Evolutionary conservation across 345 rosid species (phyloP), one percentile per base, ranked within the genome.

Genomic region (Anastatica hierochuntica): DNA sequence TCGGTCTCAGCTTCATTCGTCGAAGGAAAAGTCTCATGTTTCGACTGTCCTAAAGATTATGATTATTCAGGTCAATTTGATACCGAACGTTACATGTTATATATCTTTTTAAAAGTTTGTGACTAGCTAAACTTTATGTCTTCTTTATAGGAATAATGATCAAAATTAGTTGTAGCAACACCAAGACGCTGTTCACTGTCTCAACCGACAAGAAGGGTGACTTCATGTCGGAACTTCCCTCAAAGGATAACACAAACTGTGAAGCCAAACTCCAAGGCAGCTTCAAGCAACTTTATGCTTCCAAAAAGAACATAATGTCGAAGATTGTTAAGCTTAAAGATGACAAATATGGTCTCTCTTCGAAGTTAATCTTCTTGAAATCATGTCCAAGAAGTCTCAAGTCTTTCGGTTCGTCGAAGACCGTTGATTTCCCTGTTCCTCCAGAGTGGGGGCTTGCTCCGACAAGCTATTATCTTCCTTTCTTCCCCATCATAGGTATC

Each of bases 391-490:
- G 63, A 49, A 63, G 37, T 27, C 47, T 56, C 13, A 48, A 67
- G 8, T 56, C 68, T 8, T 29, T 72, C 15, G 76, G 70, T 14
- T 74, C 85, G 10, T 79, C 95, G 11, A 82, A 77, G 81, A 86
- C 94, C 10, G 2, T 84, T 24, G 79, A 90, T 64, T 49, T 90
- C 49, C 97, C 97, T 8, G 56, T 89, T 10, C 97, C 97, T 3
- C 56, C 17, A 2, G 90, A 80, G 45, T 90, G 97, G 97, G 97
- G 97, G 2, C 64, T 90, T 10, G 88, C 97, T 20, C 97, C 95
- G 8, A 67, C 94, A 2, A 90, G 97, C 74, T 84, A 76, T 33
- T 90, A 90, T 19, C 0, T 74, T 48, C 94, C 95, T 27, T 79
- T 84, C 75, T 4, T 86, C 54, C 97, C 97, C 47, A 86, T 90